Percentiles rank a stretch among this genome's conserved stretches.
Conservation (phyloP, 371 early-diverging fungal genomes). For the Mortierella sp. region DNA sequence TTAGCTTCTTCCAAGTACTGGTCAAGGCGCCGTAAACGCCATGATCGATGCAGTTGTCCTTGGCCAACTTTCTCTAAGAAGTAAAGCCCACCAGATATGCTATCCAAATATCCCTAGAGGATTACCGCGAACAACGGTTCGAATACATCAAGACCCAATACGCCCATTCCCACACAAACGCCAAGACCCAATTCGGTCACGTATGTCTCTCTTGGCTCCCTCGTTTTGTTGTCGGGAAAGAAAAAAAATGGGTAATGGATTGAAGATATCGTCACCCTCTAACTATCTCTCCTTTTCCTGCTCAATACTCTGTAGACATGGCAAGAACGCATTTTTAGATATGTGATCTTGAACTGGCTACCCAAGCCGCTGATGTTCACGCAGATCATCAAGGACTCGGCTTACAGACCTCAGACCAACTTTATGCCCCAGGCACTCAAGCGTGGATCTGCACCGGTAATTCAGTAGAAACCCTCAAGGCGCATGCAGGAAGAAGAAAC, state of each 20-base stretch:
- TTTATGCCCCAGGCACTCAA: not conserved
- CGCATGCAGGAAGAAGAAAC: not conserved
- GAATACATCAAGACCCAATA: not conserved
- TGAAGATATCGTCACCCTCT: not conserved
- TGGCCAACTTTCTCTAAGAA: no score
- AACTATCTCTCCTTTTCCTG: not conserved
- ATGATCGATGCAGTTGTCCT: not conserved
- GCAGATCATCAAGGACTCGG: not conserved
- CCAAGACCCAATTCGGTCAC: not conserved
- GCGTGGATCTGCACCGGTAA: not conserved
- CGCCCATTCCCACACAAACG: not conserved
- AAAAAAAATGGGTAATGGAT: no score
- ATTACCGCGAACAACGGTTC: not conserved
- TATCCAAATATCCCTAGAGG: not conserved
- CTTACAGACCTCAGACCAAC: not conserved
- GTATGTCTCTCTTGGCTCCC: not conserved
- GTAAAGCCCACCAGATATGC: not conserved
- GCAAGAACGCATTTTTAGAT: not conserved
- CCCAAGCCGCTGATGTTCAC: not conserved
- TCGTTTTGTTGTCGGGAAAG: no score
- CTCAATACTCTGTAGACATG: not conserved
- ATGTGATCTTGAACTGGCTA: not conserved
- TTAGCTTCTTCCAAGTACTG: not conserved
- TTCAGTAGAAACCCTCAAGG: not conserved
- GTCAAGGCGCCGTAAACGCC: not conserved